Evolutionary conservation across 208 protist species (phyloP).

Genomic region (Angomonas deanei): DNA sequence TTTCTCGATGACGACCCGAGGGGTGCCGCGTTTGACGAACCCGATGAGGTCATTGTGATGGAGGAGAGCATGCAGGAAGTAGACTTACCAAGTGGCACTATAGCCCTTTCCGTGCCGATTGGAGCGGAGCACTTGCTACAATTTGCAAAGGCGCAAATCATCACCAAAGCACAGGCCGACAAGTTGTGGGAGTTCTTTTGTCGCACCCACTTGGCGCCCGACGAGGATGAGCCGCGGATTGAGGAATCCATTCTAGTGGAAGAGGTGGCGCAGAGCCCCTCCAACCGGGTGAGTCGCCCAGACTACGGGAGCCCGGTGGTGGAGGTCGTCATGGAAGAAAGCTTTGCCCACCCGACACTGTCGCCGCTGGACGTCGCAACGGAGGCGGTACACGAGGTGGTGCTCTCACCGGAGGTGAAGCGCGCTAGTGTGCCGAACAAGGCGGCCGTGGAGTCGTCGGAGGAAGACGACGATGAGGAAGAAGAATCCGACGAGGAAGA

Average conservation of each 20-base stretch:
- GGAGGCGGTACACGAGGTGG: neutral
- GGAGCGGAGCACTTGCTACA: conserved; percentile 64
- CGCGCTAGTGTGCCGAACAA: too few species aligned
- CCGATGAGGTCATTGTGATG: neutral
- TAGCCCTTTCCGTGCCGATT: conserved; percentile 65
- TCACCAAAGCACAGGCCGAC: conserved; percentile 66
- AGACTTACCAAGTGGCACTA: too few species aligned
- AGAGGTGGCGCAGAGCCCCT: neutral
- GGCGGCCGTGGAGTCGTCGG: neutral
- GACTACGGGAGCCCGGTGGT: neutral
- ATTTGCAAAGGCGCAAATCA: conserved; percentile 77
- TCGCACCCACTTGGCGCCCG: neutral
- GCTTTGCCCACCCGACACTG: neutral
- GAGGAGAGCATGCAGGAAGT: neutral
- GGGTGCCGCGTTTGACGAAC: neutral
- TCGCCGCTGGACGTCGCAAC: neutral
- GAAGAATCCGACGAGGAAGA: neutral
- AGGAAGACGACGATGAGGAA: conserved; percentile 13
- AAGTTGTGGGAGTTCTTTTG: conserved; percentile 70
- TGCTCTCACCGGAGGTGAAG: too few species aligned
- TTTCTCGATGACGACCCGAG: neutral
- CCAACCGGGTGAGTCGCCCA: too few species aligned
- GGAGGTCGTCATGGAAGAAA: neutral
- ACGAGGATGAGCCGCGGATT: neutral
- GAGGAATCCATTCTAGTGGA: conserved; percentile 13